These are phyloP conservation scores for Purshia tridentata DNA, from an alignment of 306 rosid species.

Conservation along the genomic window DNA sequence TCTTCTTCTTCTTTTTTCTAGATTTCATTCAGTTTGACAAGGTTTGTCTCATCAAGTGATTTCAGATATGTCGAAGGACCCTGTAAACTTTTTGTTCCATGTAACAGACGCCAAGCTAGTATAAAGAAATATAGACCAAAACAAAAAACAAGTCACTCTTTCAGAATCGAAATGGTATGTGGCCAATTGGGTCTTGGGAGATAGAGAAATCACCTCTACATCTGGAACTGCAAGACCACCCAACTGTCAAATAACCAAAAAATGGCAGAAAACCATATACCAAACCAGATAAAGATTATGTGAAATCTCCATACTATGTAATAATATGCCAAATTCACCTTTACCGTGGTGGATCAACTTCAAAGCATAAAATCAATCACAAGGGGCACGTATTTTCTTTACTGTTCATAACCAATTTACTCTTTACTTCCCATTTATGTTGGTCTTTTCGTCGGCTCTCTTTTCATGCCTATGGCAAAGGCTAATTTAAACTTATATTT, in stretches of 20 bases:
- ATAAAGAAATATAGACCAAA: too few relatives aligned
- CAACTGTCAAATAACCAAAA: neutral
- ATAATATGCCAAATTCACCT: neutral
- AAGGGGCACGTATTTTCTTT: neutral
- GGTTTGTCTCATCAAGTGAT: too few relatives aligned
- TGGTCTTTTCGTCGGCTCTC: too few relatives aligned
- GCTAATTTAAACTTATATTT: too few relatives aligned
- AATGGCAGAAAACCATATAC: neutral
- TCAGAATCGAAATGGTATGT: constrained; percentile 87
- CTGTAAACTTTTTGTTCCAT: too few relatives aligned
- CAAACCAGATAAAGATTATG: neutral
- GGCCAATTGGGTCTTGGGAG: constrained; percentile 79
- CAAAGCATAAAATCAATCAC: neutral
- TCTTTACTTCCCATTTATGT: neutral
- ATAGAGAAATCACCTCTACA: constrained; percentile 88
- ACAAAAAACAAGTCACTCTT: neutral
- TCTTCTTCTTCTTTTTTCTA: too few relatives aligned
- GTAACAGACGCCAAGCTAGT: too few relatives aligned
- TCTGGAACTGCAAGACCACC: constrained; percentile 63
- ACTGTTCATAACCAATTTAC: neutral
- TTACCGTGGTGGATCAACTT: neutral
- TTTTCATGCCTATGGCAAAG: too few relatives aligned
- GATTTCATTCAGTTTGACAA: too few relatives aligned
- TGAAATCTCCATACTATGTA: neutral
- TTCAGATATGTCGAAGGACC: too few relatives aligned